phyloP scores from a whole-genome alignment of 2,329 filamentous ascomycete genomes.

The Phoma sp. region DNA sequence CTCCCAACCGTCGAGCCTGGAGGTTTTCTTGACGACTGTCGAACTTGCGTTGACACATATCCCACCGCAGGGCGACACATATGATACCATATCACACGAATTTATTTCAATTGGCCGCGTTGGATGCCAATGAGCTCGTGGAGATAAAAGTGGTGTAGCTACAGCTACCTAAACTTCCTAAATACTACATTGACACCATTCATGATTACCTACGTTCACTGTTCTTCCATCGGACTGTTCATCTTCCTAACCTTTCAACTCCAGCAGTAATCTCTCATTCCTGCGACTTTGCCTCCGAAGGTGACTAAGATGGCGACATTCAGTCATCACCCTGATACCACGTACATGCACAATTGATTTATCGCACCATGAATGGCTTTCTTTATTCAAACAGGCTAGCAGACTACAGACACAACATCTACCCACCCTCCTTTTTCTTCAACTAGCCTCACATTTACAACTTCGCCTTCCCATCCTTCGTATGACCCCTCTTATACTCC shows the following conservation, averaged over 20 bases:
- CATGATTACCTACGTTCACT: not conserved
- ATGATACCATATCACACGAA: conserved; percentile 35
- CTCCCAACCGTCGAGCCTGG: conserved; percentile 18
- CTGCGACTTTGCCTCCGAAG: too few relatives aligned
- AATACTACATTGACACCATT: conserved; percentile 8
- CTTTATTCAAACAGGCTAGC: too few relatives aligned
- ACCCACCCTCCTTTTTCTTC: too few relatives aligned
- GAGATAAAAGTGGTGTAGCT: conserved; percentile 20
- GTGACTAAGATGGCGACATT: too few relatives aligned
- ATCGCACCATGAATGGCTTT: too few relatives aligned
- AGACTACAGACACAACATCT: too few relatives aligned
- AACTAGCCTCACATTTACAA: conserved; percentile 31
- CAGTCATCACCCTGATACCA: too few relatives aligned
- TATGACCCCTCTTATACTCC: conserved; percentile 52
- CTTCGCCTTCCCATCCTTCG: conserved; percentile 41
- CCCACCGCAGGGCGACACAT: conserved; percentile 26
- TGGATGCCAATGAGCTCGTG: conserved; percentile 16
- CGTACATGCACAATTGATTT: too few relatives aligned
- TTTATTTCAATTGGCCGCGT: conserved; percentile 12
- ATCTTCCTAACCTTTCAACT: too few relatives aligned
- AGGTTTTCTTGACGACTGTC: conserved; percentile 3
- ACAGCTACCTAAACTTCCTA: not conserved
- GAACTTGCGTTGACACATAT: conserved; percentile 31
- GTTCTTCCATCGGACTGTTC: not conserved
- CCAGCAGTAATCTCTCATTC: too few relatives aligned